phyloP scores from a whole-genome alignment of 148 eudicot species.

The Nyssa sinensis region DNA sequence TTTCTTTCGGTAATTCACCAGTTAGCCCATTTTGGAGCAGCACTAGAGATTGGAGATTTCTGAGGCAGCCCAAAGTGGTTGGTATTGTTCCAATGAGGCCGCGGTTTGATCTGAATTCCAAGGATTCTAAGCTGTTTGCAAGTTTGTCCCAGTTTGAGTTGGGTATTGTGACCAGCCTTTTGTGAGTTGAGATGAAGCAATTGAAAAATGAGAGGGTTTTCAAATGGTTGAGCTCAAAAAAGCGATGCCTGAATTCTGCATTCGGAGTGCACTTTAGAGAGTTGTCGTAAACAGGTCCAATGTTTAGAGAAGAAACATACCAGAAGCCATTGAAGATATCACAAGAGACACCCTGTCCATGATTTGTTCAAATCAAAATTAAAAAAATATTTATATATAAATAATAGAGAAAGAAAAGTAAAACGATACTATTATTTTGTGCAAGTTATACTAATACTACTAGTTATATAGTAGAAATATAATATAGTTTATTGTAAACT shows the following conservation, averaged over 20 bases:
- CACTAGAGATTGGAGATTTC: slow-evolving; percentile 54
- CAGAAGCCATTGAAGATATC: slow-evolving; percentile 56
- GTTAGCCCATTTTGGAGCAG: slow-evolving; percentile 58
- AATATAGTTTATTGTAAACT: no score
- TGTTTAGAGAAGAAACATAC: slow-evolving; percentile 51
- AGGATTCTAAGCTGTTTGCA: slow-evolving; percentile 42
- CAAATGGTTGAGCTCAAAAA: slow-evolving; percentile 50
- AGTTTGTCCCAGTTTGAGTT: slow-evolving; percentile 44
- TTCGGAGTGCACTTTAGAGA: slow-evolving; percentile 49
- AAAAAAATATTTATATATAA: no score
- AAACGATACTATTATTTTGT: no score
- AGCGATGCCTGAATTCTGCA: slow-evolving; percentile 41
- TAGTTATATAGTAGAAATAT: no score
- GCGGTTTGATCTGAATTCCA: slow-evolving; percentile 73
- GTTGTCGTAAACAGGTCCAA: slow-evolving; percentile 62
- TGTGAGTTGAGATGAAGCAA: slow-evolving; percentile 39
- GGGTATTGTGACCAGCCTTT: slow-evolving; percentile 31
- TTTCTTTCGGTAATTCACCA: slow-evolving; percentile 38
- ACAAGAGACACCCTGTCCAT: slow-evolving; percentile 72
- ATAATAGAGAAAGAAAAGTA: no score
- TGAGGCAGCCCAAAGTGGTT: slow-evolving; percentile 38
- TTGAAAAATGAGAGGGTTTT: slow-evolving; percentile 52
- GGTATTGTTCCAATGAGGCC: slow-evolving; percentile 55
- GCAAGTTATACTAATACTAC: no score
- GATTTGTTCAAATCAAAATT: not conserved